Evolutionary conservation across 345 rosid genomes (phyloP), one percentile per base, ranked within the genome.

Genomic region (Ceriops decandra): DNA sequence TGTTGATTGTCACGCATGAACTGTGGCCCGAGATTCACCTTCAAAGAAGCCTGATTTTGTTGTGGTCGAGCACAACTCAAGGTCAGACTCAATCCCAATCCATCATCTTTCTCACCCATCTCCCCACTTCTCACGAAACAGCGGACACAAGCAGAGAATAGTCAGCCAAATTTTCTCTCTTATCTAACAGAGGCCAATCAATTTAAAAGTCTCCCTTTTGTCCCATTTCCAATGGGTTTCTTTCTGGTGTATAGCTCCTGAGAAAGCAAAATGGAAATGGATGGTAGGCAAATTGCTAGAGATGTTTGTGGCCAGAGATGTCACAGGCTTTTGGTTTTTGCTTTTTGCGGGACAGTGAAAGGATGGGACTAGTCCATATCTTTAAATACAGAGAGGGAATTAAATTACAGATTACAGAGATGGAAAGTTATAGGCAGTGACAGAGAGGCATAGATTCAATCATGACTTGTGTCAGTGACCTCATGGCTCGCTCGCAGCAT

Each of bases 21-120:
- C 64, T 67, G 74, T 2, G 82, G 78, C 85, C 80, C 67, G 57
- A 72, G 82, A 79, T 81, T 86, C 1, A 78, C 70, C 77, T 71
- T 82, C 65, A 78, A 57, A 62, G 85, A 67, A 10, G 86, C 35
- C 59, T 76, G 81, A 33, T 72, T 75, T 0, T 63, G 74, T 4
- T 27, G 75, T 19, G 28, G 60, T 7, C 11, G 36, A 24, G 52
- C 63, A 79, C 33, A 62, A 51, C 92, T 80, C 85, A 90, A 70
- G 70, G 88, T 81, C 71, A 85, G 69, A 69, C 84, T 69, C 75
- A 90, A 60, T n/a, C 89, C 87, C 73, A 86, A 70, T 0, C 73
- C 84, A 72, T 86, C 84, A 61, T 83, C 84, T 72, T 85, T 87
- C 31, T 81, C 88, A 30, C 77, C 83, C 96, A 86, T 87, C 67